Base-by-base conservation (phyloP, 2,329 filamentous ascomycete species). In the Aspergillus calidoustus region DNA sequence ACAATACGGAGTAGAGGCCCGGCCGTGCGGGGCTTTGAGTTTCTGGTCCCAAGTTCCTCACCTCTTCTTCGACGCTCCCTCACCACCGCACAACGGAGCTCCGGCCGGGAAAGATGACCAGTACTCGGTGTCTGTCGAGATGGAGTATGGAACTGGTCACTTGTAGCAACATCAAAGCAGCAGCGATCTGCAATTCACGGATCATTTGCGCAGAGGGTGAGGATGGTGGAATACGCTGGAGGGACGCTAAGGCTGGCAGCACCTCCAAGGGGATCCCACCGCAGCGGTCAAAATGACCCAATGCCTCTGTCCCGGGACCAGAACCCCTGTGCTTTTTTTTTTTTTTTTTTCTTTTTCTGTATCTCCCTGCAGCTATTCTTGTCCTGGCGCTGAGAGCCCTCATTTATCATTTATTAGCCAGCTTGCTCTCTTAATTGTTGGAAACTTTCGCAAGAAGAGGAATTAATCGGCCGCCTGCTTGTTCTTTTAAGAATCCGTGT, bases 271-370 rank as follows among this genome's bases (percentile, higher is more conserved):
- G 19, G 25, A 34, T 50, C 54, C 54, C 54, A 50, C 54, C 31
- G 54, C 54, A 49, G 54, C 47, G 54, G 46, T 50, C 54, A 49
- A 41, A 50, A 43, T 57, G 44, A 17, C 31, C 67, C 52, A 59
- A 57, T 48, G 59, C 63, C 67, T 68, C 60, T 61, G 54, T 55
- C 53, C 51, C 57, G 67, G 67, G 66, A 50, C 64, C 46, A 49
- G 46, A 25, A 64, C 57, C 66, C 64, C 63, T 66, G 64, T 44
- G 41, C 44, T 15, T 11, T 28, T 46, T 31, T 52, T 49, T 48
- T 54, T 2, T 2, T 51, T 31, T 7, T 28, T 57, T 50, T 3
- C 34, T 57, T 57, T 43, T 57, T 41, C 34, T 30, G 57, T 57
- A 60, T 41, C 28, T 55, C 28, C 44, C 54, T 57, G 34, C 47